phyloP scores from a whole-genome alignment of 2,329 filamentous ascomycete species.

The Mycosphaerella sp. region DNA sequence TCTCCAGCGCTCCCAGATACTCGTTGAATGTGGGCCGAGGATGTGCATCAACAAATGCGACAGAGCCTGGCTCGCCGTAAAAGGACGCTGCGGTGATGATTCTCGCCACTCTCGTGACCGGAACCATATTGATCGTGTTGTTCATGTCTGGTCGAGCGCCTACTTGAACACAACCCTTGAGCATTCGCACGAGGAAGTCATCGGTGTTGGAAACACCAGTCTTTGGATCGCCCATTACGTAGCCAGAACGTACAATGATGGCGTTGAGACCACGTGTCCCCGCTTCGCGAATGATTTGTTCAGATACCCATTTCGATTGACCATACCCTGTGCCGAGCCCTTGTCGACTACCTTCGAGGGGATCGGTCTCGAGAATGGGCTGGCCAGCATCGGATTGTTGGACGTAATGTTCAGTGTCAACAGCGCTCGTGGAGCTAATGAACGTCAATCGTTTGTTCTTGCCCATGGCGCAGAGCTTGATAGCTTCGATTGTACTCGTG shows the following conservation, averaged over 20 bases:
- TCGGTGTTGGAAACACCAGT: slow-evolving; percentile 73
- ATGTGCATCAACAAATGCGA: slow-evolving; percentile 73
- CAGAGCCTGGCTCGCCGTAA: slow-evolving; percentile 45
- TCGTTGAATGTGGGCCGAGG: slow-evolving; percentile 72
- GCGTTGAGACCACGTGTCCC: slow-evolving; percentile 69
- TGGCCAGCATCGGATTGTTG: slow-evolving; percentile 64
- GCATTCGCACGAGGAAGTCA: slow-evolving; percentile 81
- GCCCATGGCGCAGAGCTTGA: slow-evolving; percentile 68
- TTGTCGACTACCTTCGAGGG: slow-evolving; percentile 66
- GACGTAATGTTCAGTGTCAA: slow-evolving; percentile 79
- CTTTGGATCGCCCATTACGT: slow-evolving; percentile 67
- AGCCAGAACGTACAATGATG: slow-evolving; percentile 74
- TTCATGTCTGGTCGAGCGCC: slow-evolving; percentile 64
- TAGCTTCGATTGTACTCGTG: slow-evolving; percentile 67
- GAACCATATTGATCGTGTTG: slow-evolving; percentile 86
- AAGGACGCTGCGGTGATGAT: slow-evolving; percentile 70
- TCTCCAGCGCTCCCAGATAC: slow-evolving; percentile 63
- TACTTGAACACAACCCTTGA: slow-evolving; percentile 83
- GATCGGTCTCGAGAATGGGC: slow-evolving; percentile 67
- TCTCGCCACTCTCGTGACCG: slow-evolving; percentile 75
- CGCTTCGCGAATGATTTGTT: slow-evolving; percentile 69
- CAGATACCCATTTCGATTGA: slow-evolving; percentile 79
- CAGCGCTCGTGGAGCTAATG: slow-evolving; percentile 72
- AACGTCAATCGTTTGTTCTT: slow-evolving; percentile 77
- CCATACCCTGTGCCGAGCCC: slow-evolving; percentile 84